phyloP scores from a whole-genome alignment of 2,329 filamentous ascomycete species.

The Colletotrichum simmondsii region DNA sequence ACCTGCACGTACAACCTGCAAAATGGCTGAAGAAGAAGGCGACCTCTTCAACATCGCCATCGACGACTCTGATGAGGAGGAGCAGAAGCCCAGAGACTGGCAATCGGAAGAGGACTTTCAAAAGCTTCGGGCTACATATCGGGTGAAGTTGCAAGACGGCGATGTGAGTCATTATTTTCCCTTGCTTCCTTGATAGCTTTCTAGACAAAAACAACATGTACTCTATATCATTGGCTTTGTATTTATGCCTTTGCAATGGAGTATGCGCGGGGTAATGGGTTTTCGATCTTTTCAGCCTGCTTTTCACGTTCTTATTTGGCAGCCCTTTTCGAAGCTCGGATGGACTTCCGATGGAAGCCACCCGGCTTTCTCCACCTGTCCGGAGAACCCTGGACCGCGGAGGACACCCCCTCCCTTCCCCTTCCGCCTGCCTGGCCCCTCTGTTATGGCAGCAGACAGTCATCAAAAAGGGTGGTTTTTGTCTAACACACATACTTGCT shows the following conservation, averaged over 20 bases:
- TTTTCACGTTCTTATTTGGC: not conserved
- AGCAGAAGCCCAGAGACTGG: slow-evolving; percentile 45
- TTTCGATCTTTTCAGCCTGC: not conserved
- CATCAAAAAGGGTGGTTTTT: too few relatives aligned
- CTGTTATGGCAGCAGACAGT: too few relatives aligned
- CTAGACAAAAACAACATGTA: not conserved
- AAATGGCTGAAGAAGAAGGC: slow-evolving; percentile 40
- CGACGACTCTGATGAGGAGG: slow-evolving; percentile 45
- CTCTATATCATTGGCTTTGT: not conserved
- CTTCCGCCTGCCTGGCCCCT: not conserved
- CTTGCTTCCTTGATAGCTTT: not conserved
- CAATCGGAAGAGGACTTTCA: slow-evolving; percentile 64
- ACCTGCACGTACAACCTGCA: too few relatives aligned
- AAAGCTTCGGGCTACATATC: slow-evolving; percentile 56
- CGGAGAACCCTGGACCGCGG: not conserved
- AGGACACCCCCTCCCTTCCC: not conserved
- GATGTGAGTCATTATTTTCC: slow-evolving; percentile 51
- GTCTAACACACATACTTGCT: too few relatives aligned
- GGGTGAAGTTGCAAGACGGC: slow-evolving; percentile 64
- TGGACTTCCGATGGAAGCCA: not conserved
- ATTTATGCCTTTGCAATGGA: not conserved
- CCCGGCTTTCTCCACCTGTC: not conserved
- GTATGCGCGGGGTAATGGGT: not conserved
- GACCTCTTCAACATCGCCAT: slow-evolving; percentile 46
- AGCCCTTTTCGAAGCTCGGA: not conserved